Percentiles rank a stretch among this genome's conserved stretches.
Conservation (phyloP, 495 filamentous ascomycete genomes). For the Mytilinidion resinicola region DNA sequence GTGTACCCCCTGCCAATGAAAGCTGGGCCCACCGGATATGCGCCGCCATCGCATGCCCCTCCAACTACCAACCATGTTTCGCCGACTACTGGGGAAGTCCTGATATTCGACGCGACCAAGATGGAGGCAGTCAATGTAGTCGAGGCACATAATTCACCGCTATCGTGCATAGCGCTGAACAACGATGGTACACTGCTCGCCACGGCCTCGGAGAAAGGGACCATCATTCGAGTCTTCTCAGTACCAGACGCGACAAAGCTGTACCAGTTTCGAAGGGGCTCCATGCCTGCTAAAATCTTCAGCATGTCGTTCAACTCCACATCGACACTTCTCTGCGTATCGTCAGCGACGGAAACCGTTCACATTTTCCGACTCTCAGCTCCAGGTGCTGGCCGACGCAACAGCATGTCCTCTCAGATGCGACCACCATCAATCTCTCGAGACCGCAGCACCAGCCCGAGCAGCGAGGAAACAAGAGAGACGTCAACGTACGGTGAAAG, state of each 20-base stretch:
- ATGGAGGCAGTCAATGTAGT: conserved; percentile 87
- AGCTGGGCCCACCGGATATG: conserved; percentile 54
- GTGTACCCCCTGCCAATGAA: conserved; percentile 90
- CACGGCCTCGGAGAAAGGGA: conserved; percentile 94
- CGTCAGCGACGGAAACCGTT: conserved; percentile 93
- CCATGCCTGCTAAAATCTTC: conserved; percentile 88
- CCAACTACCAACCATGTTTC: conserved; percentile 66
- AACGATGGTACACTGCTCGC: conserved; percentile 88
- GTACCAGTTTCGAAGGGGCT: conserved; percentile 89
- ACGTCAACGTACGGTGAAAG: conserved; percentile 23
- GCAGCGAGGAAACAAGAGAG: conserved; percentile 36
- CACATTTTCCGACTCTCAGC: conserved; percentile 80
- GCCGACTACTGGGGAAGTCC: conserved; percentile 83
- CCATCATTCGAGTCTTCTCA: conserved; percentile 91
- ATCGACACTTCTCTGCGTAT: conserved; percentile 88
- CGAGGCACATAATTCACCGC: conserved; percentile 87
- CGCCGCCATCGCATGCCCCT: conserved; percentile 76
- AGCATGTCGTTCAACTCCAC: conserved; percentile 99
- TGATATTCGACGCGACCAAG: conserved; percentile 82
- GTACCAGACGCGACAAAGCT: conserved; percentile 84
- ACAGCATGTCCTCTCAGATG: conserved; percentile 31
- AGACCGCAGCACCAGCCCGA: conserved; percentile 40
- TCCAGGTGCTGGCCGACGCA: conserved; percentile 29
- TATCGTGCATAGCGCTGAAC: conserved; percentile 85
- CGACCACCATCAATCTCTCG: conserved; percentile 26